Percentiles rank a stretch among this genome's conserved stretches.
Conservation (phyloP, 73 alveolate genomes). For the Paramecium bursaria region DNA sequence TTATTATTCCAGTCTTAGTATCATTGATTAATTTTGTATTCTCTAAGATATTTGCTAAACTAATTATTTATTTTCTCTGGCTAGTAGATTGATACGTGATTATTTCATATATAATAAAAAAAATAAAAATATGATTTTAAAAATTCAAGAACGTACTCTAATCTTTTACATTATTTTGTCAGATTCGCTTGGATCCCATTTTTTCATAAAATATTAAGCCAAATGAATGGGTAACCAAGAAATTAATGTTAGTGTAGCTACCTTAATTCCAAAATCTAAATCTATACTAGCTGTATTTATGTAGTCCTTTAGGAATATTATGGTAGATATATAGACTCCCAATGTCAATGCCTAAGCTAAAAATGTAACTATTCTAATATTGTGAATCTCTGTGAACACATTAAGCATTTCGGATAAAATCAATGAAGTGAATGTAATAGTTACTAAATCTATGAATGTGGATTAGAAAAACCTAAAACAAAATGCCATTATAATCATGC, state of each 20-base stretch:
- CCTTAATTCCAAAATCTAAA: slow-evolving; percentile 76
- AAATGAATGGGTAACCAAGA: slow-evolving; percentile 89
- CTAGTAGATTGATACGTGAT: too few species aligned
- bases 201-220: slow-evolving; percentile 66
- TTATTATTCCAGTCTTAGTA: too few species aligned
- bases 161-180: slow-evolving; percentile 74
- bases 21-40: too few species aligned
- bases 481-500: slow-evolving; percentile 87
- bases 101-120: neutral
- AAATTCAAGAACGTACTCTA: slow-evolving; percentile 55
- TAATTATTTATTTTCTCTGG: too few species aligned
- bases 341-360: slow-evolving; percentile 83
- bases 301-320: slow-evolving; percentile 75
- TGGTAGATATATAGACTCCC: slow-evolving; percentile 75
- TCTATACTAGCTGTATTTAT: slow-evolving; percentile 78
- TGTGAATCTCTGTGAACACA: slow-evolving; percentile 91
- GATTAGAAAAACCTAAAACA: slow-evolving; percentile 85
- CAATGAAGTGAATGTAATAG: slow-evolving; percentile 95
- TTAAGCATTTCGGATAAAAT: slow-evolving; percentile 91
- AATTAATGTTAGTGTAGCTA: slow-evolving; percentile 72
- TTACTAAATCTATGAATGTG: slow-evolving; percentile 90
- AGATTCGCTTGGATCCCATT: slow-evolving; percentile 83
- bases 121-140: slow-evolving; percentile 5
- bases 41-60: too few species aligned
- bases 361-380: slow-evolving; percentile 89